Evolutionary conservation across 176 grass and related monocot genomes (phyloP).

Genomic region (Bothriochloa decipiens): DNA sequence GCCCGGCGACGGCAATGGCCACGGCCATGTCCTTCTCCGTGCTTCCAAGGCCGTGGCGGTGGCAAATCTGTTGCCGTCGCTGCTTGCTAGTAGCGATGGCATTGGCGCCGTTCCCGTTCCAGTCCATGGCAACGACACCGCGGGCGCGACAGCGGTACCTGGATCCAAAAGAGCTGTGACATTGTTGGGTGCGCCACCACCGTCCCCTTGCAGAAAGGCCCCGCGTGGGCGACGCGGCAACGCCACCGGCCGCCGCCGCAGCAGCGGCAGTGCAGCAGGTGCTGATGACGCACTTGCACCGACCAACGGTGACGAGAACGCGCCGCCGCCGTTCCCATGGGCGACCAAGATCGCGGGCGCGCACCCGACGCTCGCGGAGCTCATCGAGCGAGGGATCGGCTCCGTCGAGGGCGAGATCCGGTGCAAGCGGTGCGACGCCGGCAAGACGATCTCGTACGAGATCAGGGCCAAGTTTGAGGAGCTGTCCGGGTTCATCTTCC

Average conservation of each 20-base stretch:
- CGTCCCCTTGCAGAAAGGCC: background rate
- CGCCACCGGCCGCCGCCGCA: background rate
- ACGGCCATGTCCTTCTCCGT: background rate
- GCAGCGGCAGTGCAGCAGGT: background rate
- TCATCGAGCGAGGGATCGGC: background rate
- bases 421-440: slow-evolving; percentile 42
- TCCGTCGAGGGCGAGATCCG: slow-evolving; percentile 41
- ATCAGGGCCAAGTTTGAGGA: slow-evolving; percentile 38
- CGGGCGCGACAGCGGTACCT: too few relatives aligned
- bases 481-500: slow-evolving; percentile 21
- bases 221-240: background rate
- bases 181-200: too few relatives aligned
- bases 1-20: background rate
- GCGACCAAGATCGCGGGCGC: slow-evolving; percentile 12
- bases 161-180: background rate
- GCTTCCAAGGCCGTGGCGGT: too few relatives aligned
- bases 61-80: too few relatives aligned
- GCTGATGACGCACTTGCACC: background rate
- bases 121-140: background rate
- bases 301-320: background rate
- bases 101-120: too few relatives aligned
- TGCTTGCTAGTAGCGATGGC: background rate
- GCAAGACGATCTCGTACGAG: background rate
- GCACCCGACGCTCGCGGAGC: slow-evolving; percentile 33
- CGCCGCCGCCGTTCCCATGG: slow-evolving; percentile 52